Evolutionary conservation across 257 asterid species (phyloP).

Genomic region (Schizonepeta tenuifolia): DNA sequence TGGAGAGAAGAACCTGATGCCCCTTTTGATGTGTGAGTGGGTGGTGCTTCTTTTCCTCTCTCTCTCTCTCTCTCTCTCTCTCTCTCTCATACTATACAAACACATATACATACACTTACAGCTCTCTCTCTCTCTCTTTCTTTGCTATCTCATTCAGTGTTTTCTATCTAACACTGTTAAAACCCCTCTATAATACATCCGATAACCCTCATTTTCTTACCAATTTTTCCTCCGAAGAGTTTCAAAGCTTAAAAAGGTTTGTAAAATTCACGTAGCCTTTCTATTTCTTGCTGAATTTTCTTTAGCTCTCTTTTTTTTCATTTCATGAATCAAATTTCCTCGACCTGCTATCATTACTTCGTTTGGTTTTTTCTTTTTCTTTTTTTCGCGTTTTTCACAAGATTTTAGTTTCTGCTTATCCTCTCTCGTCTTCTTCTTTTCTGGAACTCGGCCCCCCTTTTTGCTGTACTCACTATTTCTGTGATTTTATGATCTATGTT

Average conservation of each 20-base stretch:
- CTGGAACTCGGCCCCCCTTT: no score
- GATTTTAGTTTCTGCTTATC: conserved; percentile 3
- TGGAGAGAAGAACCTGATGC: conserved; percentile 77
- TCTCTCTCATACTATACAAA: neutral
- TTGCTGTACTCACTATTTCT: conserved; percentile 23
- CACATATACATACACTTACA: neutral
- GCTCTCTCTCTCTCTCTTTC: conserved; percentile 21
- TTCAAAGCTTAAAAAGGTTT: conserved; percentile 30
- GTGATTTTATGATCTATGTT: conserved; percentile 54
- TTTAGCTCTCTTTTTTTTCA: neutral
- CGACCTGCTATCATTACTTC: conserved; percentile 17
- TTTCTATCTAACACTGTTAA: conserved; percentile 29
- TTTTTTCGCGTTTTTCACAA: neutral
- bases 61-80: neutral
- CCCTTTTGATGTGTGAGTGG: conserved; percentile 81
- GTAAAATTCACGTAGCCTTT: neutral
- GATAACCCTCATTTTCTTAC: conserved; percentile 29
- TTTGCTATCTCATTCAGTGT: conserved; percentile 29
- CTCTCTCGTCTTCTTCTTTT: neutral
- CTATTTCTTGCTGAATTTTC: conserved; percentile 10
- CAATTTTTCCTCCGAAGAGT: conserved; percentile 7
- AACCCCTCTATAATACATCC: conserved; percentile 33
- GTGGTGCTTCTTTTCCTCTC: conserved; percentile 61
- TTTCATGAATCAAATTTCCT: conserved; percentile 6
- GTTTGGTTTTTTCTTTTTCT: neutral